phyloP scores from a whole-genome alignment of 768 basidiomycete species.

The Boletus fagicola region DNA sequence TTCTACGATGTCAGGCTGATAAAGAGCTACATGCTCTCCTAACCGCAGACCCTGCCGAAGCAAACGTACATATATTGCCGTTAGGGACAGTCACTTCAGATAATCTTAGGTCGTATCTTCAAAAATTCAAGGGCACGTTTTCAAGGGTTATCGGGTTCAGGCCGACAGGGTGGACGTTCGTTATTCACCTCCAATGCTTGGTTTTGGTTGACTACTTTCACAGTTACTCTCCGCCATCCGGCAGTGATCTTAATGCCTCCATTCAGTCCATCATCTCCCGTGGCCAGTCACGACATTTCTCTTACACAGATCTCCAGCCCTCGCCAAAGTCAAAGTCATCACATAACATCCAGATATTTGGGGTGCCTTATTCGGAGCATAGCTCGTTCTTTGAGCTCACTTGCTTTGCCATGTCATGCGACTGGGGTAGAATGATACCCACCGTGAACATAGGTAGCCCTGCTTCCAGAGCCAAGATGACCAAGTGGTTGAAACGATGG shows the following conservation, averaged over 20 bases:
- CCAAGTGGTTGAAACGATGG: conserved; percentile 88
- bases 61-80: conserved; percentile 84
- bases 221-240: conserved; percentile 67
- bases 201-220: conserved; percentile 3
- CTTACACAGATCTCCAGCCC: conserved; percentile 62
- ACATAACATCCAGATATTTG: conserved; percentile 65
- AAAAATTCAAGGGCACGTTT: conserved; percentile 70
- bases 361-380: conserved; percentile 93
- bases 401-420: conserved; percentile 87
- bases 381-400: conserved; percentile 94
- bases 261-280: conserved; percentile 67
- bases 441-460: conserved; percentile 88
- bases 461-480: conserved; percentile 77
- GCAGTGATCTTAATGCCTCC: conserved; percentile 59
- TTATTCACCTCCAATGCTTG: conserved; percentile 8
- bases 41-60: conserved; percentile 71
- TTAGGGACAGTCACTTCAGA: conserved; percentile 74
- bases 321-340: conserved; percentile 78
- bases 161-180: conserved; percentile 96
- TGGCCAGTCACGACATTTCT: conserved; percentile 67
- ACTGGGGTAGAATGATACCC: conserved; percentile 88
- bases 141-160: conserved; percentile 76
- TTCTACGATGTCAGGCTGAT: conserved; percentile 83
- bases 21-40: conserved; percentile 76
- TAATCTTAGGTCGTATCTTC: conserved; percentile 71